Evolutionary conservation across 2,329 filamentous ascomycete genomes (phyloP).

Genomic region (Pseudohalonectria lignicola): DNA sequence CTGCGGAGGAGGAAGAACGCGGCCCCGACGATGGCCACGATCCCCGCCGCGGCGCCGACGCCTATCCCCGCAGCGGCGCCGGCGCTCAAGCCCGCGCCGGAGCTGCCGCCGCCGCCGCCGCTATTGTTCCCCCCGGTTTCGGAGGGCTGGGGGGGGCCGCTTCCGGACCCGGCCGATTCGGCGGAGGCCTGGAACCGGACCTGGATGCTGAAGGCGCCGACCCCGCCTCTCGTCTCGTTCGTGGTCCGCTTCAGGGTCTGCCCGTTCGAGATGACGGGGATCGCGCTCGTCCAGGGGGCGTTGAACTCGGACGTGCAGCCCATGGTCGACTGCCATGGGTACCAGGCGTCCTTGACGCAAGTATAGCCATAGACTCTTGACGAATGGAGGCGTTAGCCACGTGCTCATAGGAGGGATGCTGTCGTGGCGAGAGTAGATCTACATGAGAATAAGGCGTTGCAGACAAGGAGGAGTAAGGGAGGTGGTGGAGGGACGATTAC

Average conservation of each 20-base stretch:
- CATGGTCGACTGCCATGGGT: not conserved
- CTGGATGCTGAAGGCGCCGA: not conserved
- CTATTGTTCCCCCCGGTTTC: not conserved
- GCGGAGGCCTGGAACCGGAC: not conserved
- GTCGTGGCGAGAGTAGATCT: not conserved
- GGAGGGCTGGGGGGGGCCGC: too few relatives aligned
- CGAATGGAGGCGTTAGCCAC: not conserved
- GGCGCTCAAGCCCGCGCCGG: not conserved
- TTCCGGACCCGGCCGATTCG: not conserved
- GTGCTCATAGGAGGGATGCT: not conserved
- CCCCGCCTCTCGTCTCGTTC: not conserved
- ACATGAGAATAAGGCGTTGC: too few relatives aligned
- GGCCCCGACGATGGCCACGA: not conserved
- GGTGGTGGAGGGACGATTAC: too few relatives aligned
- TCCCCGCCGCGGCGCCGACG: not conserved
- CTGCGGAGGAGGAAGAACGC: not conserved
- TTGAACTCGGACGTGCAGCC: not conserved
- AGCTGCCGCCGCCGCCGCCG: not conserved
- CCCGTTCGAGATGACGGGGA: not conserved
- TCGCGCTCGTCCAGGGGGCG: not conserved
- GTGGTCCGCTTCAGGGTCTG: not conserved
- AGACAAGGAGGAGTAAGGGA: too few relatives aligned
- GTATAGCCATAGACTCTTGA: too few relatives aligned
- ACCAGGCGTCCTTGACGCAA: too few relatives aligned
- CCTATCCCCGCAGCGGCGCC: not conserved